Evolutionary conservation across 1,139 yeast species (phyloP).

Genomic region (Geotrichum fermentans): DNA sequence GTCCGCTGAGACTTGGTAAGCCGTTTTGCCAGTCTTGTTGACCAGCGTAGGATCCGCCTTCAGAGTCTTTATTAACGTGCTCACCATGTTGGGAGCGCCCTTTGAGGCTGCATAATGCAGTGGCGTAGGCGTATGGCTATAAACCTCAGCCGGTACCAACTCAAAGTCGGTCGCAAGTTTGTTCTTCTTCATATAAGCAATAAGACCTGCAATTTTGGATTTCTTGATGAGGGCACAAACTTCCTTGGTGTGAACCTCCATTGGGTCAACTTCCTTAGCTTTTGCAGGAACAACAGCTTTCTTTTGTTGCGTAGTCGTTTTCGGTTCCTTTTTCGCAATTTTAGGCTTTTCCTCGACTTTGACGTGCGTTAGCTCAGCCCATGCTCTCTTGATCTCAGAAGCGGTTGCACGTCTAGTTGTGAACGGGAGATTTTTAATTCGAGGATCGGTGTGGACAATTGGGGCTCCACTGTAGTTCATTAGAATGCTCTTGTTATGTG

Average conservation of each 20-base stretch:
- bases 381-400: slow-evolving; percentile 72
- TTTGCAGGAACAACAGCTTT: slow-evolving; percentile 25
- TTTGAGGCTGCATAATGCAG: slow-evolving; percentile 74
- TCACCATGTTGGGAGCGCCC: slow-evolving; percentile 64
- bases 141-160: slow-evolving; percentile 50
- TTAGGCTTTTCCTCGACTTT: slow-evolving; percentile 54
- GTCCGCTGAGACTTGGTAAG: slow-evolving; percentile 54
- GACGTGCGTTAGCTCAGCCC: slow-evolving; percentile 72
- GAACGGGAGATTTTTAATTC: slow-evolving; percentile 63
- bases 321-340: slow-evolving; percentile 32
- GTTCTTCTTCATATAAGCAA: slow-evolving; percentile 58
- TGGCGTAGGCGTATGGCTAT: slow-evolving; percentile 60
- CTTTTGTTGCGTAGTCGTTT: slow-evolving; percentile 21
- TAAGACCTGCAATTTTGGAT: slow-evolving; percentile 72
- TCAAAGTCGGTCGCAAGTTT: slow-evolving; percentile 47
- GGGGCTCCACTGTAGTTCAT: slow-evolving; percentile 62
- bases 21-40: slow-evolving; percentile 56
- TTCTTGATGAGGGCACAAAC: slow-evolving; percentile 57
- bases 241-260: slow-evolving; percentile 53
- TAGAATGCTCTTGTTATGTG: slow-evolving; percentile 58
- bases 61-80: slow-evolving; percentile 55
- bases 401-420: slow-evolving; percentile 87
- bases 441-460: slow-evolving; percentile 31
- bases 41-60: slow-evolving; percentile 64
- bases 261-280: slow-evolving; percentile 30